A percentile compares a stretch with the other conserved stretches of the same genome.
Evolutionary conservation across 768 basidiomycete genomes (phyloP).

Genomic region (Pleurotus citrinopileatus): DNA sequence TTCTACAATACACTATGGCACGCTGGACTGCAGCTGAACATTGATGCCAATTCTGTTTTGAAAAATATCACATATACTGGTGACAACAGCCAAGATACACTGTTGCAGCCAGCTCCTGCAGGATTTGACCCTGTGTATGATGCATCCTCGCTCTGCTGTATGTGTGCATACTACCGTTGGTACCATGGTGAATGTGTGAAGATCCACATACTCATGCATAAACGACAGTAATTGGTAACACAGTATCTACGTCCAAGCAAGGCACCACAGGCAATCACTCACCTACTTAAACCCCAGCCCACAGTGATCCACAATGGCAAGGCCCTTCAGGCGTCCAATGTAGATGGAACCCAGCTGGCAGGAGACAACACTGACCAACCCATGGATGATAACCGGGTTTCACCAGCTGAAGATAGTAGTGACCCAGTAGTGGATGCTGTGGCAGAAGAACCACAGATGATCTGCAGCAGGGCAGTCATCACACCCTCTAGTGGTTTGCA

Average conservation of each 20-base stretch:
- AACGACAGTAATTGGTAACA: not conserved
- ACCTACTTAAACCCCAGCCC: not conserved
- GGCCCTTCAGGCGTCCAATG: too few species aligned
- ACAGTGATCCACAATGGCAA: not conserved
- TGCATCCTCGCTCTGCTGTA: not conserved
- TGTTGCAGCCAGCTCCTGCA: not conserved
- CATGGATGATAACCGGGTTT: too few species aligned
- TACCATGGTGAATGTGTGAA: not conserved
- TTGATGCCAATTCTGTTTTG: not conserved
- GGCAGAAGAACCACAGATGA: too few species aligned
- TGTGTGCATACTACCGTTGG: not conserved
- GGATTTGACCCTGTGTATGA: not conserved
- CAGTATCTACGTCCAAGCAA: not conserved
- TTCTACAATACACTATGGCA: not conserved
- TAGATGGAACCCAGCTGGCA: too few species aligned
- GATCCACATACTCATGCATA: not conserved
- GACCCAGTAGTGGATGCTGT: too few species aligned
- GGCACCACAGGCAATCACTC: not conserved
- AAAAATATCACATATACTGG: not conserved
- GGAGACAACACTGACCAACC: too few species aligned
- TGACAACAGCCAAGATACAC: not conserved
- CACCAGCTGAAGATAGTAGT: too few species aligned
- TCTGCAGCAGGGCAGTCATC: too few species aligned
- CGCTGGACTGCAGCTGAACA: not conserved
- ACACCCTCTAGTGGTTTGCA: too few species aligned